A percentile compares a stretch with the other conserved stretches of the same genome.
These are phyloP conservation scores for Sarocladium strictum DNA, from an alignment of 2,329 filamentous ascomycete species.

Conservation along the genomic window DNA sequence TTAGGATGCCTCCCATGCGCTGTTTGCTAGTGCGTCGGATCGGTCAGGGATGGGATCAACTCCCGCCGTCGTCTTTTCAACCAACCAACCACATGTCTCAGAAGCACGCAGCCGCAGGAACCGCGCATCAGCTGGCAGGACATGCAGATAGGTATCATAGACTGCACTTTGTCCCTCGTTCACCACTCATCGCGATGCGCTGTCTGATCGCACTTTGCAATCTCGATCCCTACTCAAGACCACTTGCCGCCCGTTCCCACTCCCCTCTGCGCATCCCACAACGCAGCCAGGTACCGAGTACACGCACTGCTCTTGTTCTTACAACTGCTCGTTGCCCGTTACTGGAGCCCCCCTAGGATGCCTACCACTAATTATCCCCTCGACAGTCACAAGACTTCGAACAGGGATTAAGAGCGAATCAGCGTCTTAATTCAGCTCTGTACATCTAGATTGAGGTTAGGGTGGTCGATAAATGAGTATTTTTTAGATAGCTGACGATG, in stretches of 20 bases:
- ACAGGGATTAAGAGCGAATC: too few species aligned
- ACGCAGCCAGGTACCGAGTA: not conserved
- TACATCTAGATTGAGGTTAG: too few species aligned
- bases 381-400: too few species aligned
- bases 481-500: too few species aligned
- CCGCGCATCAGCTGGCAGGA: not conserved
- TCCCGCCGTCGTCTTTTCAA: not conserved
- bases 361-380: too few species aligned
- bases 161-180: not conserved
- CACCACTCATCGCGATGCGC: not conserved
- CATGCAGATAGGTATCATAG: not conserved
- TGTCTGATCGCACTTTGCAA: not conserved
- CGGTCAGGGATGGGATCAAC: not conserved
- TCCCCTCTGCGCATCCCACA: not conserved
- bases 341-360: too few species aligned
- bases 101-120: slow-evolving; percentile 3
- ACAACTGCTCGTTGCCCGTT: too few species aligned
- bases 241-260: too few species aligned
- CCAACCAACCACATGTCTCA: not conserved
- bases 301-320: not conserved
- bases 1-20: too few species aligned
- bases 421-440: too few species aligned
- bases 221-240: not conserved
- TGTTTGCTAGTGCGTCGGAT: not conserved
- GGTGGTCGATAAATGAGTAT: too few species aligned